These are phyloP conservation scores for Tremella yokohamensis DNA, from an alignment of 768 basidiomycete species.

Conservation along the genomic window DNA sequence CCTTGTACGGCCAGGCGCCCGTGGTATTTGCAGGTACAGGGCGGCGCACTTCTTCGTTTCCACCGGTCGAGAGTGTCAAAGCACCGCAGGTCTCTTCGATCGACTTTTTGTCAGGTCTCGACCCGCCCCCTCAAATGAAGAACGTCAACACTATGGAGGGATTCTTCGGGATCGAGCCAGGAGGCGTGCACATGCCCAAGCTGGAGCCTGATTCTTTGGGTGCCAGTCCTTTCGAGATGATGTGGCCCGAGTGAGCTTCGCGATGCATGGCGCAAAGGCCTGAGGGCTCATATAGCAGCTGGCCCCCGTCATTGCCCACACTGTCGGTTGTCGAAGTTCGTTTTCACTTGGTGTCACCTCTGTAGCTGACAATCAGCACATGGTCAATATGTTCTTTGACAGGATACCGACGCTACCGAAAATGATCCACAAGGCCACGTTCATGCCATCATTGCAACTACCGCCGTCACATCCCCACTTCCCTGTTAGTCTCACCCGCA, in stretches of 20 bases:
- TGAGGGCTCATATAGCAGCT: conserved; percentile 14
- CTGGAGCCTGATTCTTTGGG: no score
- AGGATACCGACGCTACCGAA: conserved; percentile 33
- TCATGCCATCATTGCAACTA: conserved; percentile 24
- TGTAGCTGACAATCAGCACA: conserved; percentile 19
- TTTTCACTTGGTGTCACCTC: not conserved
- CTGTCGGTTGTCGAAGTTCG: conserved; percentile 35
- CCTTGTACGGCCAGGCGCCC: no score
- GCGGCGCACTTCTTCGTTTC: no score
- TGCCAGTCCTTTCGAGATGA: conserved; percentile 8
- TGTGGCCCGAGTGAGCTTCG: conserved; percentile 37
- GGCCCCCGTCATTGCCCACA: conserved; percentile 36
- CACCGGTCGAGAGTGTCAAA: no score
- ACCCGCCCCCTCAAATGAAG: not conserved
- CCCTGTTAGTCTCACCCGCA: conserved; percentile 26
- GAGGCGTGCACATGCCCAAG: no score
- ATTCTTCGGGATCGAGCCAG: not conserved
- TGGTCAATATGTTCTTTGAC: conserved; percentile 35
- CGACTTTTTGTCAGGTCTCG: not conserved
- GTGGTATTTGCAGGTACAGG: no score
- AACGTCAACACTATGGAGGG: not conserved
- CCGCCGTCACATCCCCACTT: conserved; percentile 38
- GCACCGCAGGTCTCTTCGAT: not conserved
- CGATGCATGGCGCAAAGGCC: not conserved
- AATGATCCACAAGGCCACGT: conserved; percentile 31